These are phyloP conservation scores for Anthoceros angustus DNA, from an alignment of 225 moss, liverwort and hornwort species.

Conservation along the genomic window DNA sequence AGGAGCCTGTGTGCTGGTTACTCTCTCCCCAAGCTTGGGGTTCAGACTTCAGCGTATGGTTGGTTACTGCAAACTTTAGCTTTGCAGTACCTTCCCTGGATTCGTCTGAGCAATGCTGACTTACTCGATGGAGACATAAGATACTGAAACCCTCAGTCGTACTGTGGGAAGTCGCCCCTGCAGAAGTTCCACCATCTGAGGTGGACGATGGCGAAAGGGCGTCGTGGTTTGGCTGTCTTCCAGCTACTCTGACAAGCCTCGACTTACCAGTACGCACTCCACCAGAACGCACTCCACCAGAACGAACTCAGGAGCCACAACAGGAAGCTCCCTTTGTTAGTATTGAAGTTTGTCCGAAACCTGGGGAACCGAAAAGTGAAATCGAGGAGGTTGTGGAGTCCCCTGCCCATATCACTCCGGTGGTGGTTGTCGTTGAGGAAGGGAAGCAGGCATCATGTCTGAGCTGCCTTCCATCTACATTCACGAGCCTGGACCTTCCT, in stretches of 20 bases:
- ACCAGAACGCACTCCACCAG: no score
- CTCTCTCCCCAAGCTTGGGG: no score
- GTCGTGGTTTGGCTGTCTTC: background rate
- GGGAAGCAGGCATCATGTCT: background rate
- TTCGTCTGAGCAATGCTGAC: background rate
- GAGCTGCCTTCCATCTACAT: background rate
- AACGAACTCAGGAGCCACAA: no score
- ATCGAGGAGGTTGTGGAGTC: background rate
- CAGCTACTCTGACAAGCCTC: background rate
- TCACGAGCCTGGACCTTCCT: background rate
- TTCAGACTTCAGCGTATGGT: no score
- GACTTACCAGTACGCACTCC: background rate
- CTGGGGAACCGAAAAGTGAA: background rate
- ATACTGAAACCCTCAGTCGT: background rate
- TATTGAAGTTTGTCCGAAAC: no score
- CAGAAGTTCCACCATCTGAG: background rate
- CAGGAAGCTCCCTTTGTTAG: no score
- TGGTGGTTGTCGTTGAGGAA: background rate
- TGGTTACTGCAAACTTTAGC: background rate
- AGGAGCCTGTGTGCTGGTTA: no score
- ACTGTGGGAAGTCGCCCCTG: background rate
- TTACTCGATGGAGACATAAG: background rate
- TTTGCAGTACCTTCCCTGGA: background rate
- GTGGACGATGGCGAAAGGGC: background rate
- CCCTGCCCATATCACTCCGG: background rate